Conservation (phyloP, 2,329 filamentous ascomycete genomes). For the Coleophoma cylindrospora region DNA sequence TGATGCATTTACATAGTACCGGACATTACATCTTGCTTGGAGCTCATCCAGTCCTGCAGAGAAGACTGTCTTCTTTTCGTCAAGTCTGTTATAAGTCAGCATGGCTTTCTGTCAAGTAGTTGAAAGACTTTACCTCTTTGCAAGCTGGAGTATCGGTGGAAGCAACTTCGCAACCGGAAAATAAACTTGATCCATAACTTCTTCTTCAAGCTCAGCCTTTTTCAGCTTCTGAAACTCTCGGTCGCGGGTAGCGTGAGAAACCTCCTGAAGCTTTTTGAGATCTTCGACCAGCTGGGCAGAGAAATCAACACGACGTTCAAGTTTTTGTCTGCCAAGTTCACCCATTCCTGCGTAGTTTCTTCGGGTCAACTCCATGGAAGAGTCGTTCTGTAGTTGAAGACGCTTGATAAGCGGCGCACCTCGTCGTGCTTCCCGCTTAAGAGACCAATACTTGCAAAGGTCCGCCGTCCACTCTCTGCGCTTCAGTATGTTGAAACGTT, state of each 20-base stretch:
- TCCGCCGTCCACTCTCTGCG: conserved; percentile 90
- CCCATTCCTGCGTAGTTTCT: conserved; percentile 97
- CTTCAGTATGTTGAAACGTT: conserved; percentile 78
- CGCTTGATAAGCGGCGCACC: conserved; percentile 90
- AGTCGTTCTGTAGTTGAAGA: conserved; percentile 90
- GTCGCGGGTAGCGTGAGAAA: conserved; percentile 68
- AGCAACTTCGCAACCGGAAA: conserved; percentile 81
- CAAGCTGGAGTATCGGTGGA: conserved; percentile 47
- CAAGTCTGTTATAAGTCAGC: conserved; percentile 49
- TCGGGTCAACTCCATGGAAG: conserved; percentile 93
- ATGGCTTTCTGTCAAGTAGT: conserved; percentile 10
- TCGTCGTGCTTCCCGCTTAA: conserved; percentile 88
- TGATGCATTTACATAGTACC: conserved; percentile 54
- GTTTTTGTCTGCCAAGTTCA: conserved; percentile 68
- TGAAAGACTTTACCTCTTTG: no score
- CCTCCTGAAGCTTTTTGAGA: conserved; percentile 66
- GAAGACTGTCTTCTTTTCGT: conserved; percentile 52
- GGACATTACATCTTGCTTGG: conserved; percentile 42
- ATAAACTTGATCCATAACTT: conserved; percentile 83
- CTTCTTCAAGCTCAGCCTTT: conserved; percentile 68
- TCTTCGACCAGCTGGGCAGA: conserved; percentile 71
- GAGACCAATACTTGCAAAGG: conserved; percentile 94
- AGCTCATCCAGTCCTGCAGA: conserved; percentile 44
- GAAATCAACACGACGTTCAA: conserved; percentile 84
- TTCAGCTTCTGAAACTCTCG: conserved; percentile 76